Conservation (phyloP, 352 stramenopile species). For the Pythium rhizo-oryzae region DNA sequence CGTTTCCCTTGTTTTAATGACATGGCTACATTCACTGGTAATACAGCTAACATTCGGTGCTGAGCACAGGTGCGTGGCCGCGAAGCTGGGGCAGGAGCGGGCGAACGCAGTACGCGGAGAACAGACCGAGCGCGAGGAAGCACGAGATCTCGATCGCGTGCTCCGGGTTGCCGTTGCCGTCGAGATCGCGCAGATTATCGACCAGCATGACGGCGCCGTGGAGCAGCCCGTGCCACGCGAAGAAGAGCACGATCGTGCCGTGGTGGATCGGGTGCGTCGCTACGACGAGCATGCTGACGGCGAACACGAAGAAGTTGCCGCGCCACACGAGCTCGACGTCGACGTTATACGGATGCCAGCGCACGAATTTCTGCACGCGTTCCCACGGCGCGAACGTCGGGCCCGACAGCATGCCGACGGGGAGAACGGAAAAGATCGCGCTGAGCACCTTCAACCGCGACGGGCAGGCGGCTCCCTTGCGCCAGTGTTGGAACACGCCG, state of each 20-base stretch:
- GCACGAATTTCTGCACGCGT: constrained; percentile 13
- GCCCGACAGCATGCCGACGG: constrained; percentile 13
- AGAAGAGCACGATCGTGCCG: constrained; percentile 13
- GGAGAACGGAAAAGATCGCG: background rate
- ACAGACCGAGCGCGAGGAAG: constrained; percentile 12
- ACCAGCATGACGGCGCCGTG: constrained; percentile 12
- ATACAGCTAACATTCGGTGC: background rate
- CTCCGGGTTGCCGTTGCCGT: constrained; percentile 17
- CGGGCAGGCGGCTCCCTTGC: constrained; percentile 2
- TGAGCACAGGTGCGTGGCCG: background rate
- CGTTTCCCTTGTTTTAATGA: background rate
- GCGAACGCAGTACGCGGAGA: constrained; percentile 3
- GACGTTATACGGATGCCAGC: constrained; percentile 15
- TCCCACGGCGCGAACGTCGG: constrained; percentile 19
- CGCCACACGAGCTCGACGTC: constrained; percentile 12
- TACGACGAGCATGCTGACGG: background rate
- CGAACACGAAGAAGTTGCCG: constrained; percentile 20
- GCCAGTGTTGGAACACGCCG: constrained; percentile 12
- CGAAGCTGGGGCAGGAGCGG: background rate
- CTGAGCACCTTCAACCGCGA: constrained; percentile 11
- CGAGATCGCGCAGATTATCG: too few relatives aligned
- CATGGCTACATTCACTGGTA: constrained; percentile 15
- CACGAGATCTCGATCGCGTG: constrained; percentile 20
- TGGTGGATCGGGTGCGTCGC: constrained; percentile 10
- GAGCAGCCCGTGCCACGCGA: constrained; percentile 12